Evolutionary conservation across 495 filamentous ascomycete species (phyloP).

Genomic region (Xylaria grammica): DNA sequence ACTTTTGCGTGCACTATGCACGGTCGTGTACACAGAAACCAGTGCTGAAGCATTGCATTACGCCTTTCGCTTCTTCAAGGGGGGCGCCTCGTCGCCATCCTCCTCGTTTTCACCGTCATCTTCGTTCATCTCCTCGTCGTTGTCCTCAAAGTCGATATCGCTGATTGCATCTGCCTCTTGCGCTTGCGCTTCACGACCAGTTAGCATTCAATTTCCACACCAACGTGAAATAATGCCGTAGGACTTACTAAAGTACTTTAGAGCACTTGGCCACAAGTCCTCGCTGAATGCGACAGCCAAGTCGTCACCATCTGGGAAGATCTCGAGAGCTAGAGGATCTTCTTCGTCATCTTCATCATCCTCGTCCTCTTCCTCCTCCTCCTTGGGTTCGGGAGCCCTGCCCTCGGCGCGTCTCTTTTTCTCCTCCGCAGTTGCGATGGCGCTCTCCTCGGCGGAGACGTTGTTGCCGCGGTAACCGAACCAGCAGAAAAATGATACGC

Average conservation of each 20-base stretch:
- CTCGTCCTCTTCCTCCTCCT: constrained; percentile 59
- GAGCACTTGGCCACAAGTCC: constrained; percentile 83
- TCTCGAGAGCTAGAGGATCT: constrained; percentile 65
- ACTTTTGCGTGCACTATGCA: background rate
- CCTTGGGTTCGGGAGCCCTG: constrained; percentile 56
- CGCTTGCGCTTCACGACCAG: constrained; percentile 55
- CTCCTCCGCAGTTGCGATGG: constrained; percentile 61
- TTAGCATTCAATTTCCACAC: constrained; percentile 13
- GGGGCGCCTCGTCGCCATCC: constrained; percentile 50
- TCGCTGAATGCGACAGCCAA: constrained; percentile 80
- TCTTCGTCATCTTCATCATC: constrained; percentile 60
- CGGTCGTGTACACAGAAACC: background rate
- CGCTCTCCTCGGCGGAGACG: constrained; percentile 72
- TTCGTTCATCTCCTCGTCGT: constrained; percentile 51
- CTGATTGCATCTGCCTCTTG: constrained; percentile 63
- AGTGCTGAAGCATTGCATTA: constrained; percentile 20
- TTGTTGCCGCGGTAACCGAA: constrained; percentile 76
- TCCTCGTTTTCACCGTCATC: constrained; percentile 40
- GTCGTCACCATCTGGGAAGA: constrained; percentile 81
- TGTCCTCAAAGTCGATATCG: constrained; percentile 65
- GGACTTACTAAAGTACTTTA: constrained; percentile 87
- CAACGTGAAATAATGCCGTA: background rate
- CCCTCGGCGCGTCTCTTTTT: constrained; percentile 61
- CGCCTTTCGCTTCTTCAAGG: constrained; percentile 53
- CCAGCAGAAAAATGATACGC: constrained; percentile 82